Evolutionary conservation across 176 grass and related monocot species (phyloP).

Genomic region (Elaeis guineensis): DNA sequence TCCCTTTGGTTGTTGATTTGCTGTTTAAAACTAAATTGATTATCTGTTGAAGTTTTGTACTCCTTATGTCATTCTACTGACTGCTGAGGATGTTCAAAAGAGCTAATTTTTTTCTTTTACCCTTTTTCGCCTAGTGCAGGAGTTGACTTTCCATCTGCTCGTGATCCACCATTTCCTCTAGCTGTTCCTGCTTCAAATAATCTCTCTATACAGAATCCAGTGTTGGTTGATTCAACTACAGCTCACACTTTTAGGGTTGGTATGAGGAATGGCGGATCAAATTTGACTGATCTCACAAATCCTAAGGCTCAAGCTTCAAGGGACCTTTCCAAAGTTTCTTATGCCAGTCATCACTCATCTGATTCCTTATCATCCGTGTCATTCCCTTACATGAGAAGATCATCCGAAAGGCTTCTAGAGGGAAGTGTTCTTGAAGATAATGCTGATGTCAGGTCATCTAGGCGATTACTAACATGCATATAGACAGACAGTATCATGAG

Average conservation of each 20-base stretch:
- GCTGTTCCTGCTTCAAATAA: constrained; percentile 52
- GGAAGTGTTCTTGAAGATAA: constrained; percentile 44
- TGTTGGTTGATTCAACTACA: constrained; percentile 56
- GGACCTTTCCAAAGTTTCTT: constrained; percentile 69
- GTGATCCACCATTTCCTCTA: constrained; percentile 65
- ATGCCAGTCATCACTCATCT: constrained; percentile 46
- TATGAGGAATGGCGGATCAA: constrained; percentile 70
- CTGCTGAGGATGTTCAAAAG: too few relatives aligned
- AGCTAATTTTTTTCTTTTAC: constrained; percentile 23
- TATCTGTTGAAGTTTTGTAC: too few relatives aligned
- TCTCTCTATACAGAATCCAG: constrained; percentile 51
- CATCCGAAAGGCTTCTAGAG: constrained; percentile 58
- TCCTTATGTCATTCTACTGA: too few relatives aligned
- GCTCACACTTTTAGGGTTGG: constrained; percentile 36
- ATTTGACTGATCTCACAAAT: constrained; percentile 41
- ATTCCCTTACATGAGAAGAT: constrained; percentile 62
- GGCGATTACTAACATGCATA: constrained; percentile 51
- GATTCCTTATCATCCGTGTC: constrained; percentile 61
- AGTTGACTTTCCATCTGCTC: constrained; percentile 83
- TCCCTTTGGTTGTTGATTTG: constrained; percentile 27
- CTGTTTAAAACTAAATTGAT: too few relatives aligned
- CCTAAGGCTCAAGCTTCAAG: constrained; percentile 39
- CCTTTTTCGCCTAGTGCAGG: constrained; percentile 70
- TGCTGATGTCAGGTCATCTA: constrained; percentile 38
- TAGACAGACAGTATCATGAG: constrained; percentile 58